Base-by-base conservation (phyloP, 495 filamentous ascomycete species). In the Aspergillus diversus region DNA sequence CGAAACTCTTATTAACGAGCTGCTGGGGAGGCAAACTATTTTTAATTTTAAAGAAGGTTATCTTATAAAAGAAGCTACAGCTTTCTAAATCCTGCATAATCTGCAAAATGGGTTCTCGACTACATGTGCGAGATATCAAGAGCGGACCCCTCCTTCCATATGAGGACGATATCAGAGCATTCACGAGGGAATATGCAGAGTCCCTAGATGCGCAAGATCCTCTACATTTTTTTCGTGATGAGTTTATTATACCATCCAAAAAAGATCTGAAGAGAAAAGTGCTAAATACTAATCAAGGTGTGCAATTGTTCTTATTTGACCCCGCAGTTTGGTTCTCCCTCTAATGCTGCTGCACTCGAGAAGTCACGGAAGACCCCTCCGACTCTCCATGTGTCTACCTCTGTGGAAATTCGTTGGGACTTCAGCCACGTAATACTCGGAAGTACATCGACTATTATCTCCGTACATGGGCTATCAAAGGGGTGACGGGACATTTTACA, bases 371-470 rank as follows among this genome's bases (percentile, higher is more conserved):
- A 31, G 73, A 81, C 49, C 70, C 71, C 43, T 66, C 69, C 7
- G 71, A 79, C 32, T 64, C 78, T 35, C 74, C 71, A 55, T 90
- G 86, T 74, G 89, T 92, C 68, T 99, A 99, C 73, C 83, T 99
- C 47, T 97, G 93, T 70, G 95, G 95, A n/a, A 97, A 99, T 77
- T 99, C 95, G 5, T 83, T 99, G 9, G 95, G 95, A 47, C 83
- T 96, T 35, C 95, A 98, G 71, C 96, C 95, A 42, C 86, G 84
- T 60, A 82, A 84, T 58, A 92, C 89, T 3, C 79, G 83, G 47
- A 77, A 82, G 15, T 89, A 92, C 64, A 84, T 99, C 66, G 81
- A 87, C 46, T 83, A 88, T 57, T 93, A 97, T 70, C 85, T 99
- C 34, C 77, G 83, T 27, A 90, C 92, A 13, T 99, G 95, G 95